Conservation (phyloP, 495 filamentous ascomycete genomes). For the Tuber umbilicatum region DNA sequence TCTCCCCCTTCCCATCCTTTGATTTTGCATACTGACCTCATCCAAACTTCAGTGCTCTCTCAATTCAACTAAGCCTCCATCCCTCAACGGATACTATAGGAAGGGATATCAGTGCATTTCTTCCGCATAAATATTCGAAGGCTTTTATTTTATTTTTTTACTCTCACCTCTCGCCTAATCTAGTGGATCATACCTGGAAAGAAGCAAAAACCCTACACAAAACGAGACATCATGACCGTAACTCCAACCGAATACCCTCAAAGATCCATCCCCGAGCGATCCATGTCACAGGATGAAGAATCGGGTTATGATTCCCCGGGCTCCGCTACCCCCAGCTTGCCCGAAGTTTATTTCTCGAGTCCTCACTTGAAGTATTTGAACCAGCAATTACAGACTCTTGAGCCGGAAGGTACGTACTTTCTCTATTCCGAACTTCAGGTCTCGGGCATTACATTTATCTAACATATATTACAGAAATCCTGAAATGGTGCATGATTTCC, state of each 20-base stretch:
- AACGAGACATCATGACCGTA: conserved; percentile 31
- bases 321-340: conserved; percentile 49
- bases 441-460: not conserved
- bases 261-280: conserved; percentile 21
- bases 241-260: conserved; percentile 30
- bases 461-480: conserved; percentile 57
- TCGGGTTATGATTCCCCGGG: conserved; percentile 79
- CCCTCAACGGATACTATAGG: conserved; percentile 6
- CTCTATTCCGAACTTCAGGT: conserved; percentile 14
- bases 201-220: conserved; percentile 20
- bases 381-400: conserved; percentile 72
- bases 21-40: conserved; percentile 29
- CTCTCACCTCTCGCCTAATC: not conserved
- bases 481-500: conserved; percentile 84
- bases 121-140: conserved; percentile 14
- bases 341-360: conserved; percentile 78
- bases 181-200: not conserved
- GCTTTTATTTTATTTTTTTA: conserved; percentile 2
- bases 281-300: conserved; percentile 54
- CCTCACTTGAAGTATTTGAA: conserved; percentile 87
- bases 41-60: conserved; percentile 11
- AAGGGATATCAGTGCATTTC: conserved; percentile 7
- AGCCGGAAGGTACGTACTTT: conserved; percentile 56
- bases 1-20: conserved; percentile 9
- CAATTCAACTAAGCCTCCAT: conserved; percentile 13